Percentiles rank a stretch among this genome's conserved stretches.
Evolutionary conservation across 2,329 filamentous ascomycete species (phyloP).

Genomic region (Fusarium graminum): DNA sequence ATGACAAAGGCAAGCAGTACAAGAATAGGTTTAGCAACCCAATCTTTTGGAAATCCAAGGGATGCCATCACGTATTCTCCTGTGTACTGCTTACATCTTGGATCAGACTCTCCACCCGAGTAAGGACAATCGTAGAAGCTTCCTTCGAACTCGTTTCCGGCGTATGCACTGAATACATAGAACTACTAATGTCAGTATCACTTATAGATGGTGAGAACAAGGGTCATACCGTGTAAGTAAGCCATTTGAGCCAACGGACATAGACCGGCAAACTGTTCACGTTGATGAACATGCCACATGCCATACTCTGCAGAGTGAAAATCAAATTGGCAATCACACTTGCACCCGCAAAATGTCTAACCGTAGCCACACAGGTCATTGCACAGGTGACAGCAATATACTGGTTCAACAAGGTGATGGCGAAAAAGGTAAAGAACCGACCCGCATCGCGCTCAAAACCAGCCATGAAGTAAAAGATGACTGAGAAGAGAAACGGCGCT

Average conservation of each 20-base stretch:
- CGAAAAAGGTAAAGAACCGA: conserved; percentile 80
- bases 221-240: conserved; percentile 66
- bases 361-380: conserved; percentile 73
- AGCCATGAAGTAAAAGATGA: conserved; percentile 83
- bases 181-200: conserved; percentile 59
- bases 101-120: conserved; percentile 71
- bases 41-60: conserved; percentile 75
- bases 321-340: conserved; percentile 79
- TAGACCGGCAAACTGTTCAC: conserved; percentile 79
- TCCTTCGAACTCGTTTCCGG: conserved; percentile 78
- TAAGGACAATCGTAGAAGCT: conserved; percentile 80
- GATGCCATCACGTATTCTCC: conserved; percentile 77
- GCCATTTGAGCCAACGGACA: conserved; percentile 82
- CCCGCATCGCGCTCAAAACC: conserved; percentile 73
- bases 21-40: conserved; percentile 76
- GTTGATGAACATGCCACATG: conserved; percentile 83
- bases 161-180: conserved; percentile 78
- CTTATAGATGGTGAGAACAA: rapidly evolving
- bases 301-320: conserved; percentile 80
- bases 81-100: conserved; percentile 75
- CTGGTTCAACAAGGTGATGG: conserved; percentile 75
- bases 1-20: conserved; percentile 71
- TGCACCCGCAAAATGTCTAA: conserved; percentile 76
- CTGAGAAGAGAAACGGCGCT: conserved; percentile 76
- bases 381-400: conserved; percentile 81